Evolutionary conservation across 768 basidiomycete genomes (phyloP).

Genomic region (Agaricus subrufescens): DNA sequence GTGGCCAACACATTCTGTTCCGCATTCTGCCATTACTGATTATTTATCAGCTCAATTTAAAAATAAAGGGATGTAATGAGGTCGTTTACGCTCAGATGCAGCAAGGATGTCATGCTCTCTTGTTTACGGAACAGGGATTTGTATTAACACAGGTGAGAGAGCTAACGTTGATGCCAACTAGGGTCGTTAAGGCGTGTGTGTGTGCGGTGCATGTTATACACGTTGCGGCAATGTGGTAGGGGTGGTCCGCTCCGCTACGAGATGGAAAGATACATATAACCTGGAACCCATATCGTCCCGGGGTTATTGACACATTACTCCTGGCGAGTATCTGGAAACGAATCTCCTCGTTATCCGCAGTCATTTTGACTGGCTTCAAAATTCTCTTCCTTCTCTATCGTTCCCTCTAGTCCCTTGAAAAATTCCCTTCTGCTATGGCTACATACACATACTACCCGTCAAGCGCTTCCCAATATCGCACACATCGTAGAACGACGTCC

Average conservation of each 20-base stretch:
- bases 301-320: constrained; percentile 3
- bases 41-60: too few relatives aligned
- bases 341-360: background rate
- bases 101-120: too few relatives aligned
- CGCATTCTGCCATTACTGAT: too few relatives aligned
- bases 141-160: background rate
- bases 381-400: constrained; percentile 10
- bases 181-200: constrained; percentile 4
- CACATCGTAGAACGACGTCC: constrained; percentile 5
- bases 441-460: constrained; percentile 13
- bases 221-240: constrained; percentile 25
- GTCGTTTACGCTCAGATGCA: too few relatives aligned
- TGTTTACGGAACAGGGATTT: too few relatives aligned
- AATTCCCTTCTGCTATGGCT: constrained; percentile 10
- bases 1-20: too few relatives aligned
- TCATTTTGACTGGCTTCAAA: constrained; percentile 7
- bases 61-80: too few relatives aligned
- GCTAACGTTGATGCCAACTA: background rate
- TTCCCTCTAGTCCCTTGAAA: constrained; percentile 10
- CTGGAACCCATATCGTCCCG: background rate
- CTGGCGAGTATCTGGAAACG: constrained; percentile 10
- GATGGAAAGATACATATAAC: constrained; percentile 1
- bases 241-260: background rate
- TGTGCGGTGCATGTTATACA: constrained; percentile 27
- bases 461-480: background rate